These are phyloP conservation scores for Abrus precatorius DNA, from an alignment of 306 rosid genomes.

Conservation along the genomic window DNA sequence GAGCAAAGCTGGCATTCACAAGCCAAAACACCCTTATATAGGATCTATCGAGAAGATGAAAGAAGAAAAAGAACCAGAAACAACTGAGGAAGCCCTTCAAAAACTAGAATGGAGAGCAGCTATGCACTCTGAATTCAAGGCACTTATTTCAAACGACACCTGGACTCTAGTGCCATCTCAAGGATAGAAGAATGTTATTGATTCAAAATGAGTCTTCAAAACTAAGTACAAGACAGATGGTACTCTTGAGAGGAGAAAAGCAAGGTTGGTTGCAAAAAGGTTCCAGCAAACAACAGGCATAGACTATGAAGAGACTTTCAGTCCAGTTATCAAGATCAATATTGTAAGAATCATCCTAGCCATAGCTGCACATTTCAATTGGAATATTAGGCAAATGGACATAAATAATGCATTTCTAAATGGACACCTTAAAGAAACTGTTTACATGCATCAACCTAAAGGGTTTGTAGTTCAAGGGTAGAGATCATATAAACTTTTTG, in stretches of 20 bases:
- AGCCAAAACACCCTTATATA: background rate
- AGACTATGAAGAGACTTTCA: too few relatives aligned
- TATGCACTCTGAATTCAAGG: background rate
- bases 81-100: background rate
- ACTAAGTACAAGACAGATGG: background rate
- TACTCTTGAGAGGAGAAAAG: background rate
- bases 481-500: too few relatives aligned
- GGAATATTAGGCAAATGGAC: too few relatives aligned
- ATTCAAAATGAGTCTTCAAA: background rate
- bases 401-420: too few relatives aligned
- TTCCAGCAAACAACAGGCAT: background rate
- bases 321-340: too few relatives aligned
- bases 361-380: too few relatives aligned
- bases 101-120: background rate
- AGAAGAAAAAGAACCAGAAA: background rate
- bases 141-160: background rate
- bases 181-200: too few relatives aligned
- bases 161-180: background rate
- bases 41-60: background rate
- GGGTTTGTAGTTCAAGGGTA: too few relatives aligned
- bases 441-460: too few relatives aligned
- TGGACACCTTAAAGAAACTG: too few relatives aligned
- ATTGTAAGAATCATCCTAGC: too few relatives aligned
- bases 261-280: background rate
- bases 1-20: background rate